Evolutionary conservation across 768 basidiomycete species (phyloP).

Genomic region (Serendipita sp.): DNA sequence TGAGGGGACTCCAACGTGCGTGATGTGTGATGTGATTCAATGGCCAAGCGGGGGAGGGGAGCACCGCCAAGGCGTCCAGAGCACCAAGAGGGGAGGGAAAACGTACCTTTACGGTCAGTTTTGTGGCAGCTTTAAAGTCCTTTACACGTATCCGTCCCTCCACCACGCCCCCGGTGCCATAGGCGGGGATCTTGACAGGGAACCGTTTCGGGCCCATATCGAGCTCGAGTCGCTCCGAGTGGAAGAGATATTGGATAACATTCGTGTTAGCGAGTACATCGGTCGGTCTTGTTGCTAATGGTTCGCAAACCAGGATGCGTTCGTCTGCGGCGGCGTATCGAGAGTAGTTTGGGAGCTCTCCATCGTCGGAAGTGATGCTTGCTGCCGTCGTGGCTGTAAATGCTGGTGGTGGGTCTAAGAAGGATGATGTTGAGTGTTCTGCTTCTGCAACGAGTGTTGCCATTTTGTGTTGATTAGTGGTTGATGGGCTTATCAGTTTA

Average conservation of each 20-base stretch:
- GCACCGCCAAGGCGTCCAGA: no score
- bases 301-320: not conserved
- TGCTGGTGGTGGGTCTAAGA: not conserved
- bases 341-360: slow-evolving; percentile 1
- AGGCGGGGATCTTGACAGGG: slow-evolving; percentile 21
- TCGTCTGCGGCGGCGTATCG: not conserved
- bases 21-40: no score
- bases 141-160: slow-evolving; percentile 26
- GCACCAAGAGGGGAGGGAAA: not conserved
- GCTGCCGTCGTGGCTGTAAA: not conserved
- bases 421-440: not conserved
- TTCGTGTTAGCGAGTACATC: no score
- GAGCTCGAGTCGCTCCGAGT: not conserved
- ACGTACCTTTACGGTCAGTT: slow-evolving; percentile 27
- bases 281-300: not conserved
- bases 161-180: slow-evolving; percentile 28
- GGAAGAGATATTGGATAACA: not conserved
- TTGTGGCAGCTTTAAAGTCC: slow-evolving; percentile 23
- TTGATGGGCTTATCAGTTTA: no score
- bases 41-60: no score
- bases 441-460: not conserved
- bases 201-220: not conserved
- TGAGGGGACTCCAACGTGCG: not conserved
- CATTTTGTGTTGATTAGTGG: not conserved
- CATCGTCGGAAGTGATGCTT: not conserved